These are phyloP conservation scores for Forsythia viridissima DNA, from an alignment of 257 asterid genomes.

Conservation along the genomic window DNA sequence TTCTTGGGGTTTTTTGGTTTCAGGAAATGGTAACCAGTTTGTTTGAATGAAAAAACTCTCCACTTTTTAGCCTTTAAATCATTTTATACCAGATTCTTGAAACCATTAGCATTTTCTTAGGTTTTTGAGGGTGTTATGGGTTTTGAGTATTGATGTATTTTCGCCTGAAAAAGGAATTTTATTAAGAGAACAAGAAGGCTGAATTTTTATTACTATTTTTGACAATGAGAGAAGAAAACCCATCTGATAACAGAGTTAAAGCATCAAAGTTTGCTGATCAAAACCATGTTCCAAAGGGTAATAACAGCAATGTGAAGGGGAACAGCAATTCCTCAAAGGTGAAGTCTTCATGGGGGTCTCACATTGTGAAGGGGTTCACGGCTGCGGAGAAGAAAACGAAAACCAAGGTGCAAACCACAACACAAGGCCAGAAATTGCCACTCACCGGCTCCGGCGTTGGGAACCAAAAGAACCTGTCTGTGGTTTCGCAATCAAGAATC, in stretches of 20 bases:
- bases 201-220: conserved; percentile 19
- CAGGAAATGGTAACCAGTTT: no score
- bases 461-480: conserved; percentile 46
- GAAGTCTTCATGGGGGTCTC: conserved; percentile 88
- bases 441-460: conserved; percentile 32
- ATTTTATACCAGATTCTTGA: no score
- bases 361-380: conserved; percentile 79
- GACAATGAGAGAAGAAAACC: conserved; percentile 67
- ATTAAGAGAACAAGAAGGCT: neutral
- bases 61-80: no score
- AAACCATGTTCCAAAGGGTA: conserved; percentile 54
- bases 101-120: no score
- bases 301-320: conserved; percentile 44
- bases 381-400: conserved; percentile 76
- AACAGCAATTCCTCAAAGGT: conserved; percentile 56
- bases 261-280: conserved; percentile 64
- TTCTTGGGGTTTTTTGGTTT: no score
- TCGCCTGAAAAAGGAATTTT: neutral
- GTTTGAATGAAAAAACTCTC: no score
- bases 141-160: conserved; percentile 15
- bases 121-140: conserved; percentile 4
- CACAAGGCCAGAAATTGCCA: conserved; percentile 55
- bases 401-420: conserved; percentile 48
- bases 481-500: conserved; percentile 50
- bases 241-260: conserved; percentile 52